Base-by-base conservation (phyloP, 345 rosid genomes). In the Durio zibethinus region DNA sequence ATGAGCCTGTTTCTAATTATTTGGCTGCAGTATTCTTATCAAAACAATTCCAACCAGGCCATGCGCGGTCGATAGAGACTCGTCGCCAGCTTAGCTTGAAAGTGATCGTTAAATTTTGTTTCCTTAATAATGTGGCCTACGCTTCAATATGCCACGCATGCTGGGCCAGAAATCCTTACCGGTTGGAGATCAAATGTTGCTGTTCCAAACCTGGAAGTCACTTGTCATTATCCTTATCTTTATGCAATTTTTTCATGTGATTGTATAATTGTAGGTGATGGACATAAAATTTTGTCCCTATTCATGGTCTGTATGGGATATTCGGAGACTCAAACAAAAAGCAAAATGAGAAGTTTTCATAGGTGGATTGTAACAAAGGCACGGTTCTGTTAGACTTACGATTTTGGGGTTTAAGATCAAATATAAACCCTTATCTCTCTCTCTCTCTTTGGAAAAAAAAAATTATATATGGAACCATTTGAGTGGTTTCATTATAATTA, bases 61-160 rank as follows among this genome's bases (percentile, higher is more conserved):
- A 83, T 81, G 86, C 72, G 68, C 43, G 73, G 33, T 36, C 10
- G 71, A 74, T 80, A 52, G 69, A 29, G 56, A 81, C 77, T 54
- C 38, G 45, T 67, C 65, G 78, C 85, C 86, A 82, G 78, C 84
- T 80, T 78, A 64, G 84, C 74, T 64, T 86, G 82, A 82, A 80
- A 76, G 81, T 40, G 84, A 86, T 78, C 67, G 78, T 63, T 69
- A 16, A 67, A 52, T 38, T 43, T 50, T 64, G 40, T 23, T 68
- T 35, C 52, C 72, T 20, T 35, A 42, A 14, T 68, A 6, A 43
- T 68, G 4, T 68, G 72, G 72, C 53, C 54, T 68, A 68, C 54
- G 2, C 54, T 50, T 48, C 57, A 23, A 57, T 71, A 29, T 71
- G 72, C 81, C 63, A 42, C 23, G 59, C 15, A 29, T 31, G 76